Conservation (phyloP, 768 basidiomycete species). For the Suillus placidus region DNA sequence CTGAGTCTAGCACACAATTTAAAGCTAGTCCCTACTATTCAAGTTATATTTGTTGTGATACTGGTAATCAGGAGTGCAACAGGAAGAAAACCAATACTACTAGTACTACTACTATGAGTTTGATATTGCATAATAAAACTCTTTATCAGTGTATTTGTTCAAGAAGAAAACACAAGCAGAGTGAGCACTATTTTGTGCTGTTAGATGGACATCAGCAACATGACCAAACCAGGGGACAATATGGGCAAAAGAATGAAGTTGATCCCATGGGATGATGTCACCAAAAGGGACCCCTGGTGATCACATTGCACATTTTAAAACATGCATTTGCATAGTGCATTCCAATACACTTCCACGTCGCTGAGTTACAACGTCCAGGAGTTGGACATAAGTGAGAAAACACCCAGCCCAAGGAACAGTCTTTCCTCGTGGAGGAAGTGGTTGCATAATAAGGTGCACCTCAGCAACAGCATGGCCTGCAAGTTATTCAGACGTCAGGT, state of each 20-base stretch:
- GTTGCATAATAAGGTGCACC: conserved; percentile 21
- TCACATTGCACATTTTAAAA: conserved; percentile 22
- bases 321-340: conserved; percentile 21
- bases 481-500: background rate
- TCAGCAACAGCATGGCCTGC: conserved; percentile 20
- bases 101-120: no score
- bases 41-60: no score
- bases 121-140: conserved; percentile 13
- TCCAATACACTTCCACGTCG: conserved; percentile 11
- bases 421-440: conserved; percentile 1
- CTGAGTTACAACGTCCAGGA: conserved; percentile 29
- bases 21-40: no score
- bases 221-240: conserved; percentile 30
- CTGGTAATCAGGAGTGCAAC: no score
- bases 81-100: no score
- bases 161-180: conserved; percentile 28
- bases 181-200: conserved; percentile 21
- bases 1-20: no score
- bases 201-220: conserved; percentile 26
- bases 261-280: conserved; percentile 29
- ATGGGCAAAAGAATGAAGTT: conserved; percentile 26
- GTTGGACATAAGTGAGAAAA: conserved; percentile 29
- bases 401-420: background rate
- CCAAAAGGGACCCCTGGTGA: conserved; percentile 16
- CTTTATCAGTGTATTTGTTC: conserved; percentile 38